These are phyloP conservation scores for Lolium multiflorum DNA, from an alignment of 176 grass and related monocot species.

Conservation along the genomic window DNA sequence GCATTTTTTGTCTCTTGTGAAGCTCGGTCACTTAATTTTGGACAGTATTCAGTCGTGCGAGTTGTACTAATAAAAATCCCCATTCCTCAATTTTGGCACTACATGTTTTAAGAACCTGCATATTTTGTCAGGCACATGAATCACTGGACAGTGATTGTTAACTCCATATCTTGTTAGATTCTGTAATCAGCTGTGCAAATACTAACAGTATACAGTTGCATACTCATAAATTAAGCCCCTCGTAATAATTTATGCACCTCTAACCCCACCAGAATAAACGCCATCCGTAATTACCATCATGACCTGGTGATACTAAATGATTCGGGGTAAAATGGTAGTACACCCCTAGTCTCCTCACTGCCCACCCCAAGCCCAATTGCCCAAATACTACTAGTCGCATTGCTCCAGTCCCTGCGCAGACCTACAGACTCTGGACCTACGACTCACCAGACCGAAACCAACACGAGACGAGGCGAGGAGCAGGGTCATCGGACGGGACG, in stretches of 20 bases:
- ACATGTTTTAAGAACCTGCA: background rate
- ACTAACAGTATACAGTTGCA: background rate
- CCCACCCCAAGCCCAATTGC: background rate
- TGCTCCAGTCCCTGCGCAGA: background rate
- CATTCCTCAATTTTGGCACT: background rate
- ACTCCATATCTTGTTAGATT: background rate
- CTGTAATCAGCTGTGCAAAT: background rate
- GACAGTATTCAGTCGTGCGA: background rate
- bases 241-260: background rate
- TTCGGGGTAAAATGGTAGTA: background rate
- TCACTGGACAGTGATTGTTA: background rate
- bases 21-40: background rate
- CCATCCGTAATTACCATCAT: background rate
- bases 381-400: conserved; percentile 13
- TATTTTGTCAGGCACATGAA: background rate
- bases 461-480: background rate
- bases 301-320: no score
- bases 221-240: background rate
- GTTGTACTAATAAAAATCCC: background rate
- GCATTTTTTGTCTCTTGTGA: background rate
- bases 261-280: background rate
- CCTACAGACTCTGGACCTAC: no score
- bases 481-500: no score
- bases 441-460: background rate
- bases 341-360: background rate